phyloP scores from a whole-genome alignment of 352 stramenopile genomes.

The Phytophthora sansomeana region DNA sequence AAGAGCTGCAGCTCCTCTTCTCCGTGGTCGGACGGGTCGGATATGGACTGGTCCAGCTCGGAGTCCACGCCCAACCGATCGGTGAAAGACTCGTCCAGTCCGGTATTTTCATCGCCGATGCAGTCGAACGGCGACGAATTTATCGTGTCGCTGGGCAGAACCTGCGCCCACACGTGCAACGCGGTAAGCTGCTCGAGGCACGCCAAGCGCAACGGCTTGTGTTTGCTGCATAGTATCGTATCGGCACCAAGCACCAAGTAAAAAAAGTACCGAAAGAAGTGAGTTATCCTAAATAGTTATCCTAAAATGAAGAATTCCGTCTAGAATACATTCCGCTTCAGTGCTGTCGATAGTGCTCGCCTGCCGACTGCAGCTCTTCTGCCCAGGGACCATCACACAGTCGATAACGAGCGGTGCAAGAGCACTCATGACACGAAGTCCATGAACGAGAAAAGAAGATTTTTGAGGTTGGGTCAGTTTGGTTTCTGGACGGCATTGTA shows the following conservation, averaged over 20 bases:
- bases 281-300: too few relatives aligned
- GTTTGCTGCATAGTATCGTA: conserved; percentile 31
- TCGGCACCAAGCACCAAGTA: conserved; percentile 8
- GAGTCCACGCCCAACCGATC: neutral
- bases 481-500: conserved; percentile 79
- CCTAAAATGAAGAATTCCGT: conserved; percentile 2
- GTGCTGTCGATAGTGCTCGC: too few relatives aligned
- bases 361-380: too few relatives aligned
- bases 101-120: neutral
- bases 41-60: conserved; percentile 14
- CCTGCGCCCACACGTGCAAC: conserved; percentile 13
- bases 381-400: too few relatives aligned
- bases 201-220: conserved; percentile 34
- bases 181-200: conserved; percentile 21
- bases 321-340: too few relatives aligned
- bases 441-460: neutral
- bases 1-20: conserved; percentile 15
- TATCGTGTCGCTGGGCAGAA: conserved; percentile 14
- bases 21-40: conserved; percentile 13
- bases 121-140: conserved; percentile 1
- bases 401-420: neutral
- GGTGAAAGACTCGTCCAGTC: conserved; percentile 3
- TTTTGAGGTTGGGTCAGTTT: conserved; percentile 62
- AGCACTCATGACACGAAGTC: neutral
- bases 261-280: conserved; percentile 12